phyloP scores from a whole-genome alignment of 306 rosid species.

The Cicer bijugum region DNA sequence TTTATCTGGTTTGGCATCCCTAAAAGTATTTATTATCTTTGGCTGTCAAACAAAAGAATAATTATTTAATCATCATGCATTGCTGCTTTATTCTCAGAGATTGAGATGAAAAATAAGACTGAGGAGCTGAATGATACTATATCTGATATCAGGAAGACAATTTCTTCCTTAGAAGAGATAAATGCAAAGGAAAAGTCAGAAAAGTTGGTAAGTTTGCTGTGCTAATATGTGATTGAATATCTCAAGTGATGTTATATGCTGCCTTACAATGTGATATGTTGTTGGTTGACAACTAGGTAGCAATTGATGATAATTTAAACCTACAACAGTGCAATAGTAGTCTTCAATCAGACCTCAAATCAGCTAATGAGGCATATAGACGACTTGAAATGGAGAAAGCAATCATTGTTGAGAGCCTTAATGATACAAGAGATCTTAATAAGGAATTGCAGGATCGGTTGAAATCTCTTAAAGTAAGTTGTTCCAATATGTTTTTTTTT shows the following conservation, averaged over 20 bases:
- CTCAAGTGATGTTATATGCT: slow-evolving; percentile 5
- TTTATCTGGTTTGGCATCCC: neutral
- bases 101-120: slow-evolving; percentile 61
- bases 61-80: neutral
- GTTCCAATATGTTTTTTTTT: neutral
- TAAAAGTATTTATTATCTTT: neutral
- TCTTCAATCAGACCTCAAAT: slow-evolving; percentile 78
- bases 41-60: neutral
- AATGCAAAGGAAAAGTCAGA: slow-evolving; percentile 66
- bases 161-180: slow-evolving; percentile 63
- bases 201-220: slow-evolving; percentile 62
- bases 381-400: slow-evolving; percentile 81
- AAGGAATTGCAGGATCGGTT: slow-evolving; percentile 80
- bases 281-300: slow-evolving; percentile 59
- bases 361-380: slow-evolving; percentile 65
- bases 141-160: slow-evolving; percentile 56
- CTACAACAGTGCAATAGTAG: slow-evolving; percentile 81
- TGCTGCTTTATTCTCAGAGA: slow-evolving; percentile 53
- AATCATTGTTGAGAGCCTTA: slow-evolving; percentile 73
- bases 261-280: slow-evolving; percentile 12
- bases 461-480: slow-evolving; percentile 67
- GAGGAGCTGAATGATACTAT: slow-evolving; percentile 56
- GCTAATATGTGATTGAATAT: slow-evolving; percentile 36
- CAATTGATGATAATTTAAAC: slow-evolving; percentile 72
- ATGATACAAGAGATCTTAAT: slow-evolving; percentile 75